A percentile compares a stretch with the other conserved stretches of the same genome.
These are phyloP conservation scores for Dactylis glomerata DNA, from an alignment of 176 grass and related monocot genomes.

Conservation along the genomic window DNA sequence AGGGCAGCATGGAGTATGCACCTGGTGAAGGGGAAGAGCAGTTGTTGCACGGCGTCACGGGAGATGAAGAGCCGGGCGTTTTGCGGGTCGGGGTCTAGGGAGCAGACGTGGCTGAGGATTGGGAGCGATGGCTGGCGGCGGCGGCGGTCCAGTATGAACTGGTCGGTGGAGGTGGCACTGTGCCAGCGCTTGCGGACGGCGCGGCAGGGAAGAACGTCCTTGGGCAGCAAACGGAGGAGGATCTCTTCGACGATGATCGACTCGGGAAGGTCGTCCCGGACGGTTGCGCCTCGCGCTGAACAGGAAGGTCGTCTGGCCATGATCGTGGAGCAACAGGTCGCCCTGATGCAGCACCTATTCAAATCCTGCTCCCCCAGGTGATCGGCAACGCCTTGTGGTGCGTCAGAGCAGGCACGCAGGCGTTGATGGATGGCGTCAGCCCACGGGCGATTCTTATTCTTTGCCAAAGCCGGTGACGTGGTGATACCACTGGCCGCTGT, in stretches of 20 bases:
- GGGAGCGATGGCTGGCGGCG: background rate
- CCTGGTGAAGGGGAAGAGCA: background rate
- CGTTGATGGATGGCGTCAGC: conserved; percentile 28
- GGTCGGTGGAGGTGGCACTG: background rate
- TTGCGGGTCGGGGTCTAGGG: background rate
- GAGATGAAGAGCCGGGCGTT: background rate
- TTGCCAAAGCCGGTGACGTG: conserved; percentile 10
- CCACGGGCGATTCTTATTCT: background rate
- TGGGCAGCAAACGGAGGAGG: background rate
- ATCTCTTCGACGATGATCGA: background rate
- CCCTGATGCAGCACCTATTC: conserved; percentile 44
- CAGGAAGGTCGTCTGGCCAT: conserved; percentile 13
- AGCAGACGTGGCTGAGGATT: background rate
- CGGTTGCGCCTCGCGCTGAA: conserved; percentile 19
- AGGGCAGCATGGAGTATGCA: background rate
- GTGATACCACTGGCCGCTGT: conserved; percentile 27
- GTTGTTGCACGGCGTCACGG: background rate
- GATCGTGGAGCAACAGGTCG: conserved; percentile 39
- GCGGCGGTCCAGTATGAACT: background rate
- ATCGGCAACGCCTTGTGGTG: conserved; percentile 52
- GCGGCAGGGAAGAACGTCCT: background rate
- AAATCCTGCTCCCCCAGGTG: conserved; percentile 55
- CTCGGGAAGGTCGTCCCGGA: background rate
- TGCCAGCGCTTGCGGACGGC: background rate
- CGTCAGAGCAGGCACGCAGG: conserved; percentile 27